These are phyloP conservation scores for Platanthera zijinensis DNA, from an alignment of 106 monocot genomes.

Conservation along the genomic window DNA sequence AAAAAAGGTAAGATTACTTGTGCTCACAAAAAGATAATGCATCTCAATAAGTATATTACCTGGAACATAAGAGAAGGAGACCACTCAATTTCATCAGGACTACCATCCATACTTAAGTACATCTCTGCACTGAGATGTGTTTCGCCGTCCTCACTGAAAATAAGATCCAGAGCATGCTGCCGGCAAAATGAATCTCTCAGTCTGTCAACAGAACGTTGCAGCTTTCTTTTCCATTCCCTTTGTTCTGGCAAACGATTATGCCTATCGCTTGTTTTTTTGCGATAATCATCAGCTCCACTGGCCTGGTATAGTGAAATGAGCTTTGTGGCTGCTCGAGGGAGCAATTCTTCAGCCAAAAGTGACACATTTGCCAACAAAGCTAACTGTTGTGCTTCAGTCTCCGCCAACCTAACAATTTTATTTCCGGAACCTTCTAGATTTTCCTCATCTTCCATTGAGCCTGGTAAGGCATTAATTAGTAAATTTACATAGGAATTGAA, in stretches of 20 bases:
- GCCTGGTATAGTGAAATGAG: conserved; percentile 49
- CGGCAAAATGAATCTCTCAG: conserved; percentile 78
- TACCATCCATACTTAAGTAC: conserved; percentile 72
- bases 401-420: conserved; percentile 82
- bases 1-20: background rate
- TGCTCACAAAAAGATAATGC: conserved; percentile 1
- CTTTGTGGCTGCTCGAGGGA: conserved; percentile 81
- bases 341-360: conserved; percentile 79
- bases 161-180: conserved; percentile 93
- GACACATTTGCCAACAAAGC: conserved; percentile 93
- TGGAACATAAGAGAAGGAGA: conserved; percentile 78
- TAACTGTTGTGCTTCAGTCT: conserved; percentile 79
- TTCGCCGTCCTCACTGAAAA: conserved; percentile 92
- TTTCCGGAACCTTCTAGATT: conserved; percentile 58
- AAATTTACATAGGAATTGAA: conserved; percentile 77
- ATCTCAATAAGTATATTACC: conserved; percentile 41
- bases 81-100: conserved; percentile 51
- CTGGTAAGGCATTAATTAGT: conserved; percentile 77
- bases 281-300: conserved; percentile 40
- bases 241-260: conserved; percentile 65
- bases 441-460: conserved; percentile 80
- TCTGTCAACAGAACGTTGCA: conserved; percentile 68
- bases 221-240: conserved; percentile 89
- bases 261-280: conserved; percentile 45
- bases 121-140: conserved; percentile 69